Evolutionary conservation across 1,284 basidiomycete genomes (phyloP), one percentile per base, ranked within the genome.

Genomic region (Naganishia sp.): DNA sequence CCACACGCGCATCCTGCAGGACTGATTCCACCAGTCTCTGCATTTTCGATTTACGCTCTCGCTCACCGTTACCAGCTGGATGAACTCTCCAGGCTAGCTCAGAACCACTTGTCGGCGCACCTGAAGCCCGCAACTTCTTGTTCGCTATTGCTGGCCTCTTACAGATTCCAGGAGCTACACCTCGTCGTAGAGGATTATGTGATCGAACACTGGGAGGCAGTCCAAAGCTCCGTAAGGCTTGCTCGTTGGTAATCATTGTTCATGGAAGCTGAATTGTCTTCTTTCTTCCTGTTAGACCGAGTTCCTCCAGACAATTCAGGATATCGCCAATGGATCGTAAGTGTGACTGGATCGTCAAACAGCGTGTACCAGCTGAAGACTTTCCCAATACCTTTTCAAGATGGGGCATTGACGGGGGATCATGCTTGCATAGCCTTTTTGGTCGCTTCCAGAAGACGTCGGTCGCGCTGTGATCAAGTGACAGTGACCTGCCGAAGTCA

Each of bases 21-120:
- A 9, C 73, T 83, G 3, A 86, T 88, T 2, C 78, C 81, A 2
- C 84, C 88, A 23, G 88, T 88, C 21, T 88, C 87, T 33, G 88
- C 90, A 1, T 79, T 94, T 42, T 85, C 88, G 0, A 85, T 92
- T 72, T 94, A 90, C 79, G 86, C 88, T 72, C 83, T 92, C 16
- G 88, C 90, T 11, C 90, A 92, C 79, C 83, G 90, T 45, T 93
- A 92, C 76, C 81, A 82, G 10, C 86, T 92, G 79, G 84, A 85
- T 3, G 84, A 82, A 10, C 82, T 93, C 25, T 85, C 86, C 43
- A 74, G 82, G 13, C 82, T 92, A 9, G 88, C 90, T 2, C 78
- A 89, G 64, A 86, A 88, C 59, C 89, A 91, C 74, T 86, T 92
- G 72, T 83, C 92, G 79, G 82, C 83, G 5, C 87, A 86, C 2